Evolutionary conservation across 805 yeast genomes (phyloP).

Genomic region (Deakozyma indianensis): DNA sequence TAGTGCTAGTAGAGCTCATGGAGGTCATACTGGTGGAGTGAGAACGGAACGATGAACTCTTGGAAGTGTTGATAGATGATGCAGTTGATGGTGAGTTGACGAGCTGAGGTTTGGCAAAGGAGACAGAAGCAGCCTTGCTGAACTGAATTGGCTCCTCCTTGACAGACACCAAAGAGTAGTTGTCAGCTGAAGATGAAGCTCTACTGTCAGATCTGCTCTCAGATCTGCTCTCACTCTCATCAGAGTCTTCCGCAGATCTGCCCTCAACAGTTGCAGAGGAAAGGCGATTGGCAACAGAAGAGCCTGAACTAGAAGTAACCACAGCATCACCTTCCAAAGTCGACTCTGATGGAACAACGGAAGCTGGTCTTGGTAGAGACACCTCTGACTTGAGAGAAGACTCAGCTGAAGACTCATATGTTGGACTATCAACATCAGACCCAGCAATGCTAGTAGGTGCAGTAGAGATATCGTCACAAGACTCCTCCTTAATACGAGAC

Average conservation of each 20-base stretch:
- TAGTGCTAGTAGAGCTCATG: neutral
- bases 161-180: neutral
- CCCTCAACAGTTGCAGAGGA: neutral
- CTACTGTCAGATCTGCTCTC: too few relatives aligned
- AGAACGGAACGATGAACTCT: neutral
- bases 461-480: neutral
- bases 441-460: neutral
- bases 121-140: neutral
- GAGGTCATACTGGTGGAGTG: slow-evolving; percentile 1
- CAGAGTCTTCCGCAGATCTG: neutral
- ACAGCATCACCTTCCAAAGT: neutral
- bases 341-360: neutral
- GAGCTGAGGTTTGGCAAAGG: neutral
- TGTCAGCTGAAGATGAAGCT: neutral
- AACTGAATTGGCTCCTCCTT: neutral
- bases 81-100: neutral
- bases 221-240: neutral
- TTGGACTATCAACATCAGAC: slow-evolving; percentile 1
- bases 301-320: neutral
- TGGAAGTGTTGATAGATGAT: neutral
- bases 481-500: neutral
- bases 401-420: neutral
- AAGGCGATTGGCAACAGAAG: neutral
- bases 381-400: neutral
- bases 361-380: neutral